These are phyloP conservation scores for Candolleomyces eurysporus DNA, from an alignment of 768 basidiomycete species.

Conservation along the genomic window DNA sequence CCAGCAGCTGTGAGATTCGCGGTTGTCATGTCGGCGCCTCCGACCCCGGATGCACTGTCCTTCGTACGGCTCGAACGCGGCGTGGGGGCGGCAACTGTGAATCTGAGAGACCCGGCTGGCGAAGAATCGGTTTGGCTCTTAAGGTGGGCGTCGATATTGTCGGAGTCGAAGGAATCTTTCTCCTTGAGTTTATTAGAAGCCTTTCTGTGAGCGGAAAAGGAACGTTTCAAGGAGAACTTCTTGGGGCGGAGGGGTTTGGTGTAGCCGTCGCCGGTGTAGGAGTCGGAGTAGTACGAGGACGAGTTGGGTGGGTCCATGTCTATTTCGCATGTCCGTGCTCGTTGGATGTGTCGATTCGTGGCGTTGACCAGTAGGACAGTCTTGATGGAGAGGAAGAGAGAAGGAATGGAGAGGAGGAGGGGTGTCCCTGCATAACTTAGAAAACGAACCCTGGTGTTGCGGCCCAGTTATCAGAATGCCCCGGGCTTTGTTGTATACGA, in stretches of 20 bases:
- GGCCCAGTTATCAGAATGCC: not conserved
- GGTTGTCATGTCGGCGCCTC: not conserved
- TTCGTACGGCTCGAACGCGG: not conserved
- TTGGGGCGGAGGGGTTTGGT: constrained; percentile 8
- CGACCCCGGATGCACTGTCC: not conserved
- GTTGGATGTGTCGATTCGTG: constrained; percentile 35
- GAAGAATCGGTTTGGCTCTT: not conserved
- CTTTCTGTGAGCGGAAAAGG: not conserved
- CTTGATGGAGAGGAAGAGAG: constrained; percentile 45
- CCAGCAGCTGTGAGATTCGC: not conserved
- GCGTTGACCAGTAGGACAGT: constrained; percentile 36
- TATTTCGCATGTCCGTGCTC: constrained; percentile 23
- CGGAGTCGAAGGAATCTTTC: not conserved
- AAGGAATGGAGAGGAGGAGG: constrained; percentile 50
- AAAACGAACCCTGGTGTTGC: constrained; percentile 51
- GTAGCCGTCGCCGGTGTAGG: not conserved
- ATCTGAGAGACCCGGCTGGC: not conserved
- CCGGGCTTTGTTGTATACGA: not conserved
- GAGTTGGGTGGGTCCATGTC: constrained; percentile 6
- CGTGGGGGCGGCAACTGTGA: not conserved
- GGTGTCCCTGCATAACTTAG: constrained; percentile 62
- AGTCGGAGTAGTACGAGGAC: not conserved
- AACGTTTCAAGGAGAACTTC: not conserved
- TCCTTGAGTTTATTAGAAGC: not conserved
- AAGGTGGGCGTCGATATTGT: not conserved